Evolutionary conservation across 1,284 basidiomycete genomes (phyloP), one percentile per base, ranked within the genome.

Genomic region (Ustilago crameri): DNA sequence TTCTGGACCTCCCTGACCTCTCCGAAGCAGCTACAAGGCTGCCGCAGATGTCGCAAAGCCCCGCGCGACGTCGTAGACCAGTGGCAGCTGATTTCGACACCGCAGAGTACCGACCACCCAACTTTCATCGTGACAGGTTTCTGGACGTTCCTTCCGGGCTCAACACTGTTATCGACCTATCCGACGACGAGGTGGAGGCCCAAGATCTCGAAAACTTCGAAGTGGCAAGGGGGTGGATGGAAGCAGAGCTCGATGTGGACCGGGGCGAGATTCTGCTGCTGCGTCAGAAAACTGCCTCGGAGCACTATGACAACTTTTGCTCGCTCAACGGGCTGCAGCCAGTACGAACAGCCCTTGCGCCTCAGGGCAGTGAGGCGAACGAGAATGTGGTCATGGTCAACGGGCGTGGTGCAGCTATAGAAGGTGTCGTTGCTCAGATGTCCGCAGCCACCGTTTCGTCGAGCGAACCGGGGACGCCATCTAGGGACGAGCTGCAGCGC

Each of bases 81-180:
- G 60, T 59, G 1, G 59, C 60, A 9, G 60, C 66, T 10, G 66
- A 63, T 41, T 63, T 63, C 35, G 66, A 63, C 17, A 45, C 48
- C 3, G 44, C 45, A 35, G 66, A 59, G 22, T 61, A 51, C 35
- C 41, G 40, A n/a, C 56, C 55, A n/a, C 56, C 24, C 26, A 17
- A 14, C 9, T 32, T 41, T 15, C 53, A 43, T 9, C 40, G 48
- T 26, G 38, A 52, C 17, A 23, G 63, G 18, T 72, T 72, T 46
- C 23, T 72, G 1, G 63, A 66, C 43, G 63, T 67, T 0, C 69
- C 69, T 2, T 60, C 54, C 1, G 63, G 69, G 12, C 59, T 66
- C 41, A 72, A 67, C 18, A 66, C 59, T 4, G 51, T 72, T 14
- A 53, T 72, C 37, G 69, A 72, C 18, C 35, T 72, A 20, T 72